These are phyloP conservation scores for Podospora tetraspora DNA, from an alignment of 495 filamentous ascomycete species.

Conservation along the genomic window DNA sequence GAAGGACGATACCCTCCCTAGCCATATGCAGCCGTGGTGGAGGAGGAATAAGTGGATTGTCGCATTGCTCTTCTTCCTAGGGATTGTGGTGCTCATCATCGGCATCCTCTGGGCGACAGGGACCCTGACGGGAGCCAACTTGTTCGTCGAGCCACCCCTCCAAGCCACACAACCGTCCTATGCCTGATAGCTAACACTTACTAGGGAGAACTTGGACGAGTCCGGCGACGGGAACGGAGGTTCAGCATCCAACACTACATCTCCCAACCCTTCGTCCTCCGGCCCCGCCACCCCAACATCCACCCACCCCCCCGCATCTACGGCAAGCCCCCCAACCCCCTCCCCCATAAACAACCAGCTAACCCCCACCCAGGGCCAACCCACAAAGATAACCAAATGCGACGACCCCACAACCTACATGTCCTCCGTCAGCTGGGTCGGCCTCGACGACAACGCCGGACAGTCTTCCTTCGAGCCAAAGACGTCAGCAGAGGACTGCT, in stretches of 20 bases:
- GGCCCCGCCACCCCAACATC: background rate
- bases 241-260: background rate
- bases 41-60: background rate
- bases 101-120: background rate
- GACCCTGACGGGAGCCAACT: background rate
- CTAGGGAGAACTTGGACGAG: background rate
- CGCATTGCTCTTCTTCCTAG: background rate
- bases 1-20: background rate
- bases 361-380: background rate
- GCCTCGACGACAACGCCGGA: background rate
- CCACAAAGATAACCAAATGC: slow-evolving; percentile 10
- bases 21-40: background rate
- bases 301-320: background rate
- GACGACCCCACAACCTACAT: slow-evolving; percentile 17
- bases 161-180: background rate
- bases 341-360: background rate
- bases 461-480: background rate
- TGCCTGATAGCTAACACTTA: background rate
- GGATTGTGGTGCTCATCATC: background rate
- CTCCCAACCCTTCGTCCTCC: background rate
- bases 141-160: background rate
- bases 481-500: slow-evolving; percentile 18
- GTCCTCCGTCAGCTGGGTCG: slow-evolving; percentile 14
- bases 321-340: background rate
- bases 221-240: background rate